Percentiles rank a stretch among this genome's conserved stretches.
Conservation (phyloP, 441 rosid species). For the Melastoma candidum region DNA sequence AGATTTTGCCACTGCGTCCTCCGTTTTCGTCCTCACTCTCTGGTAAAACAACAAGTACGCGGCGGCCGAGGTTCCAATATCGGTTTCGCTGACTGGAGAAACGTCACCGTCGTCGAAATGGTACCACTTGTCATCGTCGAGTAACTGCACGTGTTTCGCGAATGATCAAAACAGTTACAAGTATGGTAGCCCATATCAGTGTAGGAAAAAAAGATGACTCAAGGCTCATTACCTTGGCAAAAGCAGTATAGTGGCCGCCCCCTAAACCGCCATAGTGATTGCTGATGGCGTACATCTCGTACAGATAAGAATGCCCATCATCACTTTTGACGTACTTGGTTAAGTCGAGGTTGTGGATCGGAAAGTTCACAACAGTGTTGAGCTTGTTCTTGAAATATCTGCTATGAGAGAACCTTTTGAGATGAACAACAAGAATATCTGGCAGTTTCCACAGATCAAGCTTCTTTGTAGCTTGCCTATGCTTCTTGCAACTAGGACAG, state of each 20-base stretch:
- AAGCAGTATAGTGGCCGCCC: conserved; percentile 69
- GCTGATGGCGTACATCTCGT: conserved; percentile 58
- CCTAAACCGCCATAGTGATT: conserved; percentile 68
- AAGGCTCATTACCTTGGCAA: conserved; percentile 38
- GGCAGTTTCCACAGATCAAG: conserved; percentile 69
- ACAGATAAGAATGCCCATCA: conserved; percentile 38
- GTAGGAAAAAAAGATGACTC: not conserved
- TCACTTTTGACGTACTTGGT: conserved; percentile 46
- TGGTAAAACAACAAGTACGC: conserved; percentile 82
- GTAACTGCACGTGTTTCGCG: conserved; percentile 37
- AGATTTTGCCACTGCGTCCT: too few relatives aligned
- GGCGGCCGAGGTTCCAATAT: conserved; percentile 58
- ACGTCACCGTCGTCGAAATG: conserved; percentile 79
- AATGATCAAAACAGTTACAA: too few relatives aligned
- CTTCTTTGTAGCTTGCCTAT: conserved; percentile 66
- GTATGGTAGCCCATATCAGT: not conserved
- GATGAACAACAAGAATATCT: conserved; percentile 57
- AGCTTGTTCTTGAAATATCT: conserved; percentile 57
- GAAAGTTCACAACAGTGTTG: conserved; percentile 45
- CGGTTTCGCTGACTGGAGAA: conserved; percentile 48
- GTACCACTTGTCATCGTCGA: conserved; percentile 89
- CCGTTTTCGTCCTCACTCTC: conserved; percentile 13
- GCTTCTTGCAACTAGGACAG: conserved; percentile 60
- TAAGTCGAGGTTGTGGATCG: conserved; percentile 46
- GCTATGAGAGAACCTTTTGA: conserved; percentile 59